Base-by-base conservation (phyloP, 148 eudicot species). In the Amaranthus hypochondriacus region DNA sequence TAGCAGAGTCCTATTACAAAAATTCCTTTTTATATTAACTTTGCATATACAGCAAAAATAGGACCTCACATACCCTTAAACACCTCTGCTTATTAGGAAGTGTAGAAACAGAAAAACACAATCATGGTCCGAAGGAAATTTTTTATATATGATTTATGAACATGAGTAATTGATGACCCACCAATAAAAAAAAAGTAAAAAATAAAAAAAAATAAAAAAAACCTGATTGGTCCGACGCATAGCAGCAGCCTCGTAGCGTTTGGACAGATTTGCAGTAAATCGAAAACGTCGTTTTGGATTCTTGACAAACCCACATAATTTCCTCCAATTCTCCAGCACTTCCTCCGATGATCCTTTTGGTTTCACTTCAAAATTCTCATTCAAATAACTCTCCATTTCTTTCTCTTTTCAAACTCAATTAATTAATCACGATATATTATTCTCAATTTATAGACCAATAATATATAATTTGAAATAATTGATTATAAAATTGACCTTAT, bases 141-240 rank as follows among this genome's bases (percentile, higher is more conserved):
- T 28, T 28, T 28, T 28, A 0, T 28, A 0, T 28, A 28, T 28
- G 39, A 28, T 28, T 28, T 28, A 28, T 28, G 39, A 28, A 28
- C 39, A 28, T 28, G 39, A 28, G 2, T 28, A 28, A 28, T 28
- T 28, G 39, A 28, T 28, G 39, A 28, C 39, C n/a, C 3, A 2
- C 10, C 39, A 66, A 66, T 11, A 6, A 42, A 4, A 21, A 21
- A 43, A 50, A 44, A 7, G 53, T 1, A 13, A 13, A 56, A 10
- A 18, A 43, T 15, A n/a, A 0, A 15, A 60, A 60, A 18, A 18
- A 18, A 18, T 18, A 18, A 10, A 0, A 18, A 5, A 42, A 62
- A 84, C 87, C 87, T 84, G 87, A 69, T 84, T 81, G 75, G 87
- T 81, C 3, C 82, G 87, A 21, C 87, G 87, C 87, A 84, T 84